Percentiles rank a stretch among this genome's conserved stretches.
Evolutionary conservation across 2,329 filamentous ascomycete species (phyloP).

Genomic region (Aspergillus piperis): DNA sequence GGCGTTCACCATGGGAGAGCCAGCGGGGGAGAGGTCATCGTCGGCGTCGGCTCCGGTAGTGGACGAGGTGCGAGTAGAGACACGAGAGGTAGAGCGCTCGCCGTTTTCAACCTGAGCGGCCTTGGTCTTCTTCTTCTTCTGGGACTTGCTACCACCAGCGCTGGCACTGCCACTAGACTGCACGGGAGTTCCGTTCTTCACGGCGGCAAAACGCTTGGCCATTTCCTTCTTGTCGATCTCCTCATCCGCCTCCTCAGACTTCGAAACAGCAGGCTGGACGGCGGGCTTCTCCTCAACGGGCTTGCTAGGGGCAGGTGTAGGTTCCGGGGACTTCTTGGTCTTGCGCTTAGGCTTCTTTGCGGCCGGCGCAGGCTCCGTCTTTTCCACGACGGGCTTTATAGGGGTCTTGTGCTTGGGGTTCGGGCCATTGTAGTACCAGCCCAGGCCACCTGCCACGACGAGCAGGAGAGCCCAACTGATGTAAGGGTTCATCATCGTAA

Average conservation of each 20-base stretch:
- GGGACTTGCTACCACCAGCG: constrained; percentile 40
- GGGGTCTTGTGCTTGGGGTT: constrained; percentile 34
- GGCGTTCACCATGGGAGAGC: constrained; percentile 62
- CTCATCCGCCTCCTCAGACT: constrained; percentile 52
- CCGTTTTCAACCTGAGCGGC: constrained; percentile 58
- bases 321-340: constrained; percentile 35
- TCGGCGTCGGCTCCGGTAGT: constrained; percentile 74
- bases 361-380: constrained; percentile 32
- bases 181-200: constrained; percentile 69
- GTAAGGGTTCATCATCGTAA: constrained; percentile 46
- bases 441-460: constrained; percentile 43
- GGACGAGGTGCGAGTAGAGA: constrained; percentile 65
- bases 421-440: constrained; percentile 45
- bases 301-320: constrained; percentile 30
- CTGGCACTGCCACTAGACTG: constrained; percentile 27
- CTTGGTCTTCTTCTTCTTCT: constrained; percentile 69
- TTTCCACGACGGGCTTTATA: constrained; percentile 36
- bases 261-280: constrained; percentile 29
- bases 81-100: constrained; percentile 40
- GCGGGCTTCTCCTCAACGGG: constrained; percentile 36
- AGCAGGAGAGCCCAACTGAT: constrained; percentile 48
- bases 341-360: constrained; percentile 48
- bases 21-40: constrained; percentile 72
- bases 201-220: constrained; percentile 69
- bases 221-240: constrained; percentile 72